phyloP scores from a whole-genome alignment of 768 basidiomycete genomes.

The Rhodotorula graminis region DNA sequence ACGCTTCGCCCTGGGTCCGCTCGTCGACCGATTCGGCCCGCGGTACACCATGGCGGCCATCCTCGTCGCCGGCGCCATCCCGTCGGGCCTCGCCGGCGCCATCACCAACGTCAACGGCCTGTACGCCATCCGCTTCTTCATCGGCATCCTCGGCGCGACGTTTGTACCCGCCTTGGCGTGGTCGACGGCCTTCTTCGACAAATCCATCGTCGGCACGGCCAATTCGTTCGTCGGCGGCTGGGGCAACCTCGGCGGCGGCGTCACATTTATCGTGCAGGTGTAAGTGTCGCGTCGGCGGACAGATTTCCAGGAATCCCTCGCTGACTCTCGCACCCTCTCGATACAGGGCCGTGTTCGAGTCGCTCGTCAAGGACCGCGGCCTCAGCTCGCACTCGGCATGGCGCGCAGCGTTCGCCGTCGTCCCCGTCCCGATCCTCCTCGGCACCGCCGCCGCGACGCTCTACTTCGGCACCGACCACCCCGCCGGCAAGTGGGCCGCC shows the following conservation, averaged over 20 bases:
- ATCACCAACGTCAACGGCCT: slow-evolving; percentile 50
- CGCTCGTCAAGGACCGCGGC: slow-evolving; percentile 44
- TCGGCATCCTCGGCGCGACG: slow-evolving; percentile 55
- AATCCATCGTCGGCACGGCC: slow-evolving; percentile 47
- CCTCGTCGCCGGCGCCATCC: slow-evolving; percentile 57
- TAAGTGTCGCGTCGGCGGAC: too few species aligned
- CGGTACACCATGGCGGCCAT: slow-evolving; percentile 56
- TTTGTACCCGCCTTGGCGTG: slow-evolving; percentile 56
- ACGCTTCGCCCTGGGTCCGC: slow-evolving; percentile 54
- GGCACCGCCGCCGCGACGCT: slow-evolving; percentile 50
- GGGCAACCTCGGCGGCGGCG: slow-evolving; percentile 47
- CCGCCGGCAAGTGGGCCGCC: slow-evolving; percentile 56
- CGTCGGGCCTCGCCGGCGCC: slow-evolving; percentile 59
- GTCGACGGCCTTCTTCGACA: slow-evolving; percentile 58
- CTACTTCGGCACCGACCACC: slow-evolving; percentile 56
- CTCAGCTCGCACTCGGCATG: slow-evolving; percentile 51
- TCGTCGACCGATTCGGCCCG: slow-evolving; percentile 50
- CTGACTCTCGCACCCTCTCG: too few species aligned
- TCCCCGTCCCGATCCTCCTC: slow-evolving; percentile 58
- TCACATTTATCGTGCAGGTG: too few species aligned
- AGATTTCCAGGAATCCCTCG: too few species aligned
- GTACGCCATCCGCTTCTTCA: slow-evolving; percentile 55
- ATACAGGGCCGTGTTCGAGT: slow-evolving; percentile 54
- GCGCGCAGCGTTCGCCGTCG: slow-evolving; percentile 57
- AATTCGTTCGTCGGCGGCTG: slow-evolving; percentile 55